Evolutionary conservation across 306 rosid species (phyloP), one percentile per base, ranked within the genome.

Genomic region (barrel medic (Medicago truncatula)): DNA sequence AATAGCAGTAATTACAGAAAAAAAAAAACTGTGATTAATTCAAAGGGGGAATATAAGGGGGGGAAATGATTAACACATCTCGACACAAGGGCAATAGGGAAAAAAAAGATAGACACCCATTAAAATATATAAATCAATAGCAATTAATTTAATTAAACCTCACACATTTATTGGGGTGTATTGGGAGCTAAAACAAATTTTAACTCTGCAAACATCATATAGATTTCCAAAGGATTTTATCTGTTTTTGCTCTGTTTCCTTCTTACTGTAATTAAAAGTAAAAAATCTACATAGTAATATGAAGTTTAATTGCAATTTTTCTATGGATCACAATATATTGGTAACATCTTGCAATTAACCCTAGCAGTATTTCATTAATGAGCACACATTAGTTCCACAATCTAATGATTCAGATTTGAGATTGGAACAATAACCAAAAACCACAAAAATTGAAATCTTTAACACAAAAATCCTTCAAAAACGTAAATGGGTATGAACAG

Each of bases 321-420:
- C 14, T 54, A 56, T 34, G 39, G 56, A 54, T 54, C 49, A 40
- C 36, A 57, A 64, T 64, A 25, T 57, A 36, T 56, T 20, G 34
- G 43, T 18, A 58, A 36, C 59, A 57, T 67, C n/a, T 9, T 47
- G 25, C 21, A 68, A 67, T 46, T 36, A 80, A n/a, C 15, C 71
- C 46, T 46, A 63, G 73, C 16, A 72, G 67, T 34, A 58, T 20
- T 56, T 57, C 57, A 80, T 67, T 57, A 57, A 67, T 56, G 63
- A 15, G 49, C 78, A 71, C 6, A 18, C 14, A 76, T 50, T 17
- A 76, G 65, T 56, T 56, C 39, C 52, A 58, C 12, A 18, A 54
- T 67, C 74, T 76, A 70, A 6, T 46, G n/a, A 6, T 2, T 3
- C 16, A 0, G 2, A 58, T 16, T 23, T 23, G 13, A 58, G n/a